A percentile compares a stretch with the other conserved stretches of the same genome.
Conservation (phyloP, 2,329 filamentous ascomycete genomes). For the Domatiomyces globalis region DNA sequence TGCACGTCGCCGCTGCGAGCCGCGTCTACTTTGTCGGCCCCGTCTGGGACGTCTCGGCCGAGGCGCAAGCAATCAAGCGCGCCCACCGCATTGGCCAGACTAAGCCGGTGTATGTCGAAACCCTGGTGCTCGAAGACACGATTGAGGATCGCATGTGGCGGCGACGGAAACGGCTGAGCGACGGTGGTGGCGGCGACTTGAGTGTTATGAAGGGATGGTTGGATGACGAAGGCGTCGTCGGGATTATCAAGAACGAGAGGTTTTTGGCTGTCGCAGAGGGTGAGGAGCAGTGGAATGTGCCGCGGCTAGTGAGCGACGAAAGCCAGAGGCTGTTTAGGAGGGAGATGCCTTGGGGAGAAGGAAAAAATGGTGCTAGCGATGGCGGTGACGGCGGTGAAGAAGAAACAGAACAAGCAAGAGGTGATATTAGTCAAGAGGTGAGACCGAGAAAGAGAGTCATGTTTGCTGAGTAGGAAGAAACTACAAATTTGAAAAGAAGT, state of each 20-base stretch:
- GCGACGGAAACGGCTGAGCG: slow-evolving; percentile 42
- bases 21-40: slow-evolving; percentile 82
- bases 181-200: background rate
- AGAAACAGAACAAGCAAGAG: background rate
- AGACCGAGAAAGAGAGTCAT: background rate
- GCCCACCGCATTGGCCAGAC: slow-evolving; percentile 76
- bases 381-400: background rate
- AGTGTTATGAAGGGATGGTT: slow-evolving; percentile 21
- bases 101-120: slow-evolving; percentile 69
- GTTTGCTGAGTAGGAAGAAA: background rate
- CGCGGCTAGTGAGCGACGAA: background rate
- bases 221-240: slow-evolving; percentile 43
- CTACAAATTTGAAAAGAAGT: no score
- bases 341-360: background rate
- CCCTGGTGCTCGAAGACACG: slow-evolving; percentile 62
- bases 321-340: background rate
- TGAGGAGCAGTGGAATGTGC: slow-evolving; percentile 6
- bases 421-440: background rate
- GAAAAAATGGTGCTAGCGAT: slow-evolving; percentile 1
- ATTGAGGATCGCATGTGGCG: slow-evolving; percentile 75
- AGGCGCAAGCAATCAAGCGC: slow-evolving; percentile 83
- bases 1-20: slow-evolving; percentile 72
- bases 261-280: slow-evolving; percentile 32
- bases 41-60: slow-evolving; percentile 67
- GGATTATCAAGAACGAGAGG: slow-evolving; percentile 44